phyloP scores from a whole-genome alignment of 176 grass and related monocot genomes.

The Puya raimondii region DNA sequence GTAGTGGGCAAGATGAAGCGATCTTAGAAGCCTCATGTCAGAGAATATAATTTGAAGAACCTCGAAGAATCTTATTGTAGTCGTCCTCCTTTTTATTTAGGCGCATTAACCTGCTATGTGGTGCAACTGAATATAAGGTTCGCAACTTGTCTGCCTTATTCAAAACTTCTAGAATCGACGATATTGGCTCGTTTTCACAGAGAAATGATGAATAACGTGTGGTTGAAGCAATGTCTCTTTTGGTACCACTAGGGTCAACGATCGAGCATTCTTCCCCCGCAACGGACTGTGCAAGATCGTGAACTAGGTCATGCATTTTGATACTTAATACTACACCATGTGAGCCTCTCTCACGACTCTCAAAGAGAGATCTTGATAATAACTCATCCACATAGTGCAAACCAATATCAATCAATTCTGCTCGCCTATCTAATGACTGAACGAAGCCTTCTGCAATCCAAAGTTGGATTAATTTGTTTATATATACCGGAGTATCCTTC shows the following conservation, averaged over 20 bases:
- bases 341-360: neutral
- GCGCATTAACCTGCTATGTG: neutral
- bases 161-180: neutral
- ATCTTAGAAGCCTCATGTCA: neutral
- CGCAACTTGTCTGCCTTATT: neutral
- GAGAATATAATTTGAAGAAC: neutral
- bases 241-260: neutral
- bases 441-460: slow-evolving; percentile 30
- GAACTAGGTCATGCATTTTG: slow-evolving; percentile 4
- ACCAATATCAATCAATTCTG: neutral
- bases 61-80: neutral
- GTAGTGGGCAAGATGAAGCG: neutral
- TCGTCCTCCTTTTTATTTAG: neutral
- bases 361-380: slow-evolving; percentile 2
- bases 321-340: neutral
- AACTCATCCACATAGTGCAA: neutral
- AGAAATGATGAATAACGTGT: neutral
- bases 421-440: neutral
- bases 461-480: neutral
- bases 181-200: neutral
- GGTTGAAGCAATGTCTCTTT: neutral
- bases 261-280: slow-evolving; percentile 20
- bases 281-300: slow-evolving; percentile 18
- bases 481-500: neutral
- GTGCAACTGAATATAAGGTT: neutral